phyloP scores from a whole-genome alignment of 768 basidiomycete species.

The Nevesoporus exiguus region DNA sequence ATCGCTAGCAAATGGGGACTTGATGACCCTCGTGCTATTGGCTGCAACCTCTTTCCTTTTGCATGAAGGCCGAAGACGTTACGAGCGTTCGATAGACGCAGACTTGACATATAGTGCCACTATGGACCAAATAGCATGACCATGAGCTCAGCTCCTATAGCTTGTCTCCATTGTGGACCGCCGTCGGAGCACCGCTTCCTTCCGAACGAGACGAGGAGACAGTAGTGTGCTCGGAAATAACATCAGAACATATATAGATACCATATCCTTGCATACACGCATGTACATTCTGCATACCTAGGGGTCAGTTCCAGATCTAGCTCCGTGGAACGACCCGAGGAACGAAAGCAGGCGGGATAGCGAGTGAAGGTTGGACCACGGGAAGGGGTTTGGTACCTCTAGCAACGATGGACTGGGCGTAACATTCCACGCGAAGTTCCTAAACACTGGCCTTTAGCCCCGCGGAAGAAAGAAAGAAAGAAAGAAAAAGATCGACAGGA shows the following conservation, averaged over 20 bases:
- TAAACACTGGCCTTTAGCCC: neutral
- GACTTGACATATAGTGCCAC: conserved; percentile 47
- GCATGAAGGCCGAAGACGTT: conserved; percentile 78
- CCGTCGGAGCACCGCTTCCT: neutral
- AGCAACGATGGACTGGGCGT: conserved; percentile 28
- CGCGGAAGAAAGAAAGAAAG: neutral
- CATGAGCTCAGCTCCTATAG: neutral
- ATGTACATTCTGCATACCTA: neutral
- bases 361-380: conserved; percentile 16
- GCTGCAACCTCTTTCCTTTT: conserved; percentile 60
- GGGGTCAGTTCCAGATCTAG: neutral
- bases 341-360: conserved; percentile 29
- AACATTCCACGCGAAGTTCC: conserved; percentile 31
- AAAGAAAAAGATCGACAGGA: neutral
- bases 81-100: conserved; percentile 62
- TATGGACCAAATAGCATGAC: conserved; percentile 62
- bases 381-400: conserved; percentile 20
- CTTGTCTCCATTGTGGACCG: neutral
- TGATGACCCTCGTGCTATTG: conserved; percentile 65
- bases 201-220: neutral
- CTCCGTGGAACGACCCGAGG: conserved; percentile 11
- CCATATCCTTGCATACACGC: conserved; percentile 3
- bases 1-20: conserved; percentile 63
- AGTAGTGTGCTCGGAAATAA: conserved; percentile 3
- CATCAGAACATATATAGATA: conserved; percentile 9